Evolutionary conservation across 495 filamentous ascomycete species (phyloP).

Genomic region (Penicillium egyptiacum): DNA sequence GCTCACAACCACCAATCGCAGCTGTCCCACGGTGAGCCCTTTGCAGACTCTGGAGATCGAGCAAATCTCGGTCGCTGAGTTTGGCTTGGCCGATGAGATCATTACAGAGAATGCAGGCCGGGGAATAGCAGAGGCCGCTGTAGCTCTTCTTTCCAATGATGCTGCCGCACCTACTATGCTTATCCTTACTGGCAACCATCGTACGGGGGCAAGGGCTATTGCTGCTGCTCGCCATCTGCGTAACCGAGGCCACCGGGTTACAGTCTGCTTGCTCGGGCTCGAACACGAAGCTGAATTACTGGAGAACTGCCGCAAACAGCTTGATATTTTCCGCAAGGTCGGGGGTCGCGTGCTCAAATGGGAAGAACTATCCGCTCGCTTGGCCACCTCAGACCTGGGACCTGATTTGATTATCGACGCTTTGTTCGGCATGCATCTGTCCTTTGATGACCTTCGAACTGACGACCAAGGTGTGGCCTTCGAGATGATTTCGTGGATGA

Average conservation of each 20-base stretch:
- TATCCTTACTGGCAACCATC: constrained; percentile 84
- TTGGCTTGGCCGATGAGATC: constrained; percentile 83
- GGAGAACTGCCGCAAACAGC: constrained; percentile 69
- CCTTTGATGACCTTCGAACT: constrained; percentile 78
- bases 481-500: constrained; percentile 83
- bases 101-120: constrained; percentile 89
- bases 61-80: constrained; percentile 77
- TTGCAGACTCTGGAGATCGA: constrained; percentile 88
- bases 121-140: constrained; percentile 79
- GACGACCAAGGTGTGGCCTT: constrained; percentile 81
- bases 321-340: constrained; percentile 73
- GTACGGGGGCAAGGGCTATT: constrained; percentile 77
- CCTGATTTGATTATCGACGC: constrained; percentile 87
- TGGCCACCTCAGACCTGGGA: constrained; percentile 58
- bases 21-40: constrained; percentile 78
- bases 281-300: constrained; percentile 73
- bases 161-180: constrained; percentile 64
- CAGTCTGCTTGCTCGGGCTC: constrained; percentile 79
- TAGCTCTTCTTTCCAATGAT: constrained; percentile 54
- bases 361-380: constrained; percentile 50
- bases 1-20: constrained; percentile 61
- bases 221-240: constrained; percentile 84
- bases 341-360: constrained; percentile 66
- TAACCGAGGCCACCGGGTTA: constrained; percentile 73
- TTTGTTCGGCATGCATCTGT: constrained; percentile 76